Percentiles rank a stretch among this genome's conserved stretches.
Evolutionary conservation across 2,329 filamentous ascomycete genomes (phyloP).

Genomic region (Talaromyces verruculosus): DNA sequence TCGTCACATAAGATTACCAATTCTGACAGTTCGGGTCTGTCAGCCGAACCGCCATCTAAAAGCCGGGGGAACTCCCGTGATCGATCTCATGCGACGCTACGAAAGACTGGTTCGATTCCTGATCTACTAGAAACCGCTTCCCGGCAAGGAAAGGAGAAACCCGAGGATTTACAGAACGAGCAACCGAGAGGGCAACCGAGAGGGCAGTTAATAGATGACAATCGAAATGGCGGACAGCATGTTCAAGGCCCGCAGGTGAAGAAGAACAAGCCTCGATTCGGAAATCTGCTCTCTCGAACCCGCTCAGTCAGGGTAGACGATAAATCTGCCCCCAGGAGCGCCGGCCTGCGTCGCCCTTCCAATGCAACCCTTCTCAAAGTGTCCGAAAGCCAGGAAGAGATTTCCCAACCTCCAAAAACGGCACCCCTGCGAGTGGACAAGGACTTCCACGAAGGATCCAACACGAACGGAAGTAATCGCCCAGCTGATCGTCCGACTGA

Average conservation of each 20-base stretch:
- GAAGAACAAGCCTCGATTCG: conserved; percentile 48
- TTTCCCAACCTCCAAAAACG: conserved; percentile 56
- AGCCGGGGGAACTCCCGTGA: conserved; percentile 49
- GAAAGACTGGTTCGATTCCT: conserved; percentile 44
- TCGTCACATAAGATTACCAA: conserved; percentile 44
- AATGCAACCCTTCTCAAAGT: conserved; percentile 37
- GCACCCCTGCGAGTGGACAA: conserved; percentile 67
- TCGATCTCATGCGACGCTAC: conserved; percentile 37
- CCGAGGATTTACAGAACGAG: conserved; percentile 26
- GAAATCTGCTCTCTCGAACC: conserved; percentile 46
- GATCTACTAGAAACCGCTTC: conserved; percentile 40
- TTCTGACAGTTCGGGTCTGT: conserved; percentile 42
- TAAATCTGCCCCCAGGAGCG: conserved; percentile 32
- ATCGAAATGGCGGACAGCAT: background rate
- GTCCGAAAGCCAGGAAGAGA: conserved; percentile 19
- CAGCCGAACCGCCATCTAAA: conserved; percentile 35
- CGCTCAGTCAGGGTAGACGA: conserved; percentile 48
- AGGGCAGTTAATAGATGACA: conserved; percentile 31
- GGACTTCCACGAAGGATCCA: conserved; percentile 67
- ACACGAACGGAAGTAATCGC: conserved; percentile 64
- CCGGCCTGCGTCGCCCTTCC: conserved; percentile 39
- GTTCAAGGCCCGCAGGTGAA: conserved; percentile 28
- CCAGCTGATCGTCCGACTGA: conserved; percentile 72
- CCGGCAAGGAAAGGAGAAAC: conserved; percentile 29
- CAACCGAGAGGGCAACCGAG: conserved; percentile 26